Evolutionary conservation across 2,329 filamentous ascomycete genomes (phyloP), one percentile per base, ranked within the genome.

Genomic region (Fusarium sarcochroum): DNA sequence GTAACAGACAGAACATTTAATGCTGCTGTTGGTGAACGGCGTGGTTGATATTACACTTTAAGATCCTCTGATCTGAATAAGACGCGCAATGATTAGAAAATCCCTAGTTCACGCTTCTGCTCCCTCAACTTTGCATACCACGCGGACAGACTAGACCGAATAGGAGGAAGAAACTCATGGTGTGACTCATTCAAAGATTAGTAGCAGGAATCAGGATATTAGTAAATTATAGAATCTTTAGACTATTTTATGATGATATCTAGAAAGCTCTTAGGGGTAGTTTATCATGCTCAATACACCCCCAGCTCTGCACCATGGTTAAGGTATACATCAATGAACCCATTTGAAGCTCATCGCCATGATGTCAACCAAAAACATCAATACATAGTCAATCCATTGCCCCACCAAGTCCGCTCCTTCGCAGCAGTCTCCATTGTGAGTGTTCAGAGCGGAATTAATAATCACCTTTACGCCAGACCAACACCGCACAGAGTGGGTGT

Each of bases 321-420:
- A n/a, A n/a, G n/a, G n/a, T 7, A 15, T 17, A 4, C 6, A 35
- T 8, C 34, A 35, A 17, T 15, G 34, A 17, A 17, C 14, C 27
- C 17, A 35, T 35, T 9, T 7, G 6, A 17, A 17, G 34, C 14
- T 35, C 18, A 15, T 9, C 23, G 18, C 20, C 25, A 23, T 44
- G 21, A 27, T 30, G 25, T 10, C 17, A 37, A 21, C 13, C n/a
- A 17, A 21, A n/a, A 38, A 18, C 10, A 7, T 32, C 18, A 17
- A 25, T 41, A 23, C 11, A n/a, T 30, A 18, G 27, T 11, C 6
- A 37, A 7, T 9, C n/a, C n/a, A 32, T 25, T n/a, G 20, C 10
- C 23, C 18, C 45, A 52, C 32, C 50, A 73, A 73, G 71, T 73
- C 69, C 69, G 71, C 71, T 68, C 49, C 58, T 67, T 67, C 69